phyloP scores from a whole-genome alignment of 1,284 basidiomycete genomes.

The Ganoderma lucidum region DNA sequence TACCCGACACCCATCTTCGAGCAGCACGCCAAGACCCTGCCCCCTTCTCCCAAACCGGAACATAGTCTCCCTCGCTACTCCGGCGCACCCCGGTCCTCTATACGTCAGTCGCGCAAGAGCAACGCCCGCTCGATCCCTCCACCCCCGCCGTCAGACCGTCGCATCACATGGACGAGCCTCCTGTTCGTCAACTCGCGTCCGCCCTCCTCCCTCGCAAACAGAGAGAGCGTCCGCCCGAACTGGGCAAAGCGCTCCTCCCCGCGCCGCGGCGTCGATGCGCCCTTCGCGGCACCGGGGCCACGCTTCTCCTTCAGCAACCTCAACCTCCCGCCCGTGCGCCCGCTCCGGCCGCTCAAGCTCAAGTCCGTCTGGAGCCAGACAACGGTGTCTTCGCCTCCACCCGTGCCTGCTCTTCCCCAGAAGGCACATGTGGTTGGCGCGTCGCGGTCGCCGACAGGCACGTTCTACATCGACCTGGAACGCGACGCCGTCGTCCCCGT shows the following conservation, averaged over 20 bases:
- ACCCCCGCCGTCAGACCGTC: constrained; percentile 14
- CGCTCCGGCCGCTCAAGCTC: constrained; percentile 31
- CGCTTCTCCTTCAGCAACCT: constrained; percentile 20
- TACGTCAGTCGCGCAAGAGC: constrained; percentile 33
- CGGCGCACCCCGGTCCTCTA: constrained; percentile 21
- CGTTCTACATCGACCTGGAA: constrained; percentile 34
- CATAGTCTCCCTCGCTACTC: constrained; percentile 15
- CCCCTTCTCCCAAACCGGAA: constrained; percentile 15
- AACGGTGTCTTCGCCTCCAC: constrained; percentile 23
- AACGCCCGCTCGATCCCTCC: constrained; percentile 19
- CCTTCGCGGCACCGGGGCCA: constrained; percentile 38
- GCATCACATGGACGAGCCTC: constrained; percentile 34
- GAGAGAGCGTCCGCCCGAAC: constrained; percentile 44
- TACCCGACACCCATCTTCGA: constrained; percentile 30
- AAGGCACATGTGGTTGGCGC: constrained; percentile 24
- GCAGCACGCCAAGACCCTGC: constrained; percentile 25
- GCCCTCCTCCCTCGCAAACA: constrained; percentile 28
- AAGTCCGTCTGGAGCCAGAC: constrained; percentile 37
- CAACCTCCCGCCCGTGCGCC: constrained; percentile 24
- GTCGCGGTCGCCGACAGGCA: constrained; percentile 29
- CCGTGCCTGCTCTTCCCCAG: constrained; percentile 26
- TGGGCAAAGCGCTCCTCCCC: constrained; percentile 54
- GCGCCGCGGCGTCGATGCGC: constrained; percentile 61
- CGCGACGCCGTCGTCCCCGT: constrained; percentile 29
- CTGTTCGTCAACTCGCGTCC: constrained; percentile 17